Conservation (phyloP, 371 early-diverging fungal species). For the Lichtheimia ramosa region DNA sequence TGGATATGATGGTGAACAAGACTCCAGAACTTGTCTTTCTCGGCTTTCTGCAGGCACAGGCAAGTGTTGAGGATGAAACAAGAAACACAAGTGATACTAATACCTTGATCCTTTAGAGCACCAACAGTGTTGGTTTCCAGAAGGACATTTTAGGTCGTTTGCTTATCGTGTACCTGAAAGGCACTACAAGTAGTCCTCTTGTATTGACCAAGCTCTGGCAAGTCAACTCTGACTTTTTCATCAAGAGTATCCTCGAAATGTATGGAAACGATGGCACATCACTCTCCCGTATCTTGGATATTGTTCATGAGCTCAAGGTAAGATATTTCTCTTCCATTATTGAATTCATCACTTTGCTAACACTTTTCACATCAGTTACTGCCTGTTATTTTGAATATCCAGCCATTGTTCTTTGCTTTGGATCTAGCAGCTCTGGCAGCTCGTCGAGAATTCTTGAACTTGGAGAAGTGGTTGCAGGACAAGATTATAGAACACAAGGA, state of each 20-base stretch:
- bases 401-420: slow-evolving; percentile 74
- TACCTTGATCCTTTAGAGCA: not conserved
- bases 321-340: not conserved
- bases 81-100: too few species aligned
- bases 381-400: slow-evolving; percentile 68
- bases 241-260: slow-evolving; percentile 70
- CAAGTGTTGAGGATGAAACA: slow-evolving; percentile 6
- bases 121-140: slow-evolving; percentile 36
- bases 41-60: slow-evolving; percentile 72
- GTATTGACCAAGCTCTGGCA: slow-evolving; percentile 81
- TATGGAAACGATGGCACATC: slow-evolving; percentile 74
- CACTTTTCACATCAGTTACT: slow-evolving; percentile 54
- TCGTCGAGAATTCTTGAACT: slow-evolving; percentile 72
- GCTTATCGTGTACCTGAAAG: slow-evolving; percentile 66
- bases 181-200: slow-evolving; percentile 67
- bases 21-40: slow-evolving; percentile 78
- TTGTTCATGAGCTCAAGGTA: slow-evolving; percentile 84
- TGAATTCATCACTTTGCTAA: not conserved
- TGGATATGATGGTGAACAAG: slow-evolving; percentile 67
- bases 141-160: slow-evolving; percentile 70
- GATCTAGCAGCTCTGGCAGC: slow-evolving; percentile 86
- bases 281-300: slow-evolving; percentile 76
- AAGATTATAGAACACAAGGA: slow-evolving; percentile 68
- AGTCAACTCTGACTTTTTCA: slow-evolving; percentile 58
- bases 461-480: slow-evolving; percentile 89